Base-by-base conservation (phyloP, 306 rosid species). In the Hippophae gyantsensis region DNA sequence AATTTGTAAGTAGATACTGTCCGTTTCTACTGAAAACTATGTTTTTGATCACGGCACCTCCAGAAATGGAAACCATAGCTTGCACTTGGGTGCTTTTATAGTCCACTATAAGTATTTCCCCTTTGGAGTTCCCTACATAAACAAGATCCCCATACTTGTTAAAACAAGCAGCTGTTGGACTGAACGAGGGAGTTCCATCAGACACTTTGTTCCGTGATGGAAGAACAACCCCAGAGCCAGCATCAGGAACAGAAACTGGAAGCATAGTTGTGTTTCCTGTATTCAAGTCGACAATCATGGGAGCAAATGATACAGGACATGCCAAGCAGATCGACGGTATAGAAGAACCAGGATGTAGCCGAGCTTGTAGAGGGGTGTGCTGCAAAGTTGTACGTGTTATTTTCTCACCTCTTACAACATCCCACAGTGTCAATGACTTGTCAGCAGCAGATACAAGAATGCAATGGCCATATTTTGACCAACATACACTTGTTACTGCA, bases 101-200 rank as follows among this genome's bases (percentile, higher is more conserved):
- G 68, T 92, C 94, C 60, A 80, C 76, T 54, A 92, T 45, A 63
- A 92, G 95, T 73, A 92, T 86, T 81, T 92, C 99, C 46, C 99
- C 99, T 71, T 92, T 92, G 42, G 97, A 92, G 86, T 88, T 92
- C 68, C 97, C 99, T 44, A 86, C 86, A 72, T 88, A 92, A 64
- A 92, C 84, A 70, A 92, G 67, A 55, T 78, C 82, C 6, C 97
- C 99, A 58, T 60, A 64, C 73, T 92, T 92, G 67, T 82, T 84
- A 72, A 88, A 92, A 73, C 99, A 92, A 27, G 99, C 97, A 52
- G 97, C 95, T 23, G 99, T 88, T 14, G 99, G 99, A 58, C 90
- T 73, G 68, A 74, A 88, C 23, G 96, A 63, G 9, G 82, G 84
- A 60, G 76, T 64, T 57, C 83, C 99, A 66, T 92, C 97, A 10